Evolutionary conservation across 2,329 filamentous ascomycete species (phyloP).

Genomic region (Calcarisporium arbuscula): DNA sequence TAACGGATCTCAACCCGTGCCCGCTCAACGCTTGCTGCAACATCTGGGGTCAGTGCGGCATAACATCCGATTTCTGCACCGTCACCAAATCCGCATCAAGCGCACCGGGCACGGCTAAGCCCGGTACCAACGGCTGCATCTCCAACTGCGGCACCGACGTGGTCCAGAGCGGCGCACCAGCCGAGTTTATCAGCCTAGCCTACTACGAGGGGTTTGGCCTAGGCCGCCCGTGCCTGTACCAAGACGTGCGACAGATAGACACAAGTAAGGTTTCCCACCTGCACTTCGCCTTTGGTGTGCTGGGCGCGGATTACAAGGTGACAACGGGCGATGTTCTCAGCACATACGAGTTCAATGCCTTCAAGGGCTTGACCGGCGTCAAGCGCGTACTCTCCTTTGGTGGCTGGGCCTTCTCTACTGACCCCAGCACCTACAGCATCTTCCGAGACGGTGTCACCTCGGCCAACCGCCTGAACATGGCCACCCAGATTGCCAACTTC

Average conservation of each 20-base stretch:
- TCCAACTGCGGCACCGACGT: constrained; percentile 17
- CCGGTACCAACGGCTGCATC: constrained; percentile 12
- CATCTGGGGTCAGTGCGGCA: constrained; percentile 36
- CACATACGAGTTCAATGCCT: constrained; percentile 19
- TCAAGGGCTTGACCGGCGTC: constrained; percentile 15
- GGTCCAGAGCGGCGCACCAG: constrained; percentile 3
- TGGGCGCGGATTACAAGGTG: constrained; percentile 17
- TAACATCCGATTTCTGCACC: constrained; percentile 31
- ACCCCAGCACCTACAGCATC: constrained; percentile 8
- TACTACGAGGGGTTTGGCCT: too few relatives aligned
- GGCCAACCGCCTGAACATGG: constrained; percentile 24
- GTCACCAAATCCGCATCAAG: constrained; percentile 13
- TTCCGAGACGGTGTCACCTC: constrained; percentile 14
- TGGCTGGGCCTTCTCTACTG: constrained; percentile 19
- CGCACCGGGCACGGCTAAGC: constrained; percentile 12
- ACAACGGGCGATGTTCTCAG: constrained; percentile 12
- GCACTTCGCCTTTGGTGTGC: constrained; percentile 17
- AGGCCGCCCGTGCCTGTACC: constrained; percentile 12
- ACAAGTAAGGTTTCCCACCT: constrained; percentile 12
- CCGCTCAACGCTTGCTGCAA: constrained; percentile 24
- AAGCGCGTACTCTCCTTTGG: constrained; percentile 22
- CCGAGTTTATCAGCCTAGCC: too few relatives aligned
- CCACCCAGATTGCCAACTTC: constrained; percentile 28
- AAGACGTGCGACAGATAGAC: constrained; percentile 18
- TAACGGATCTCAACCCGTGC: constrained; percentile 21